A percentile compares a stretch with the other conserved stretches of the same genome.
These are phyloP conservation scores for Physcomitrellopsis africana DNA, from an alignment of 225 moss, liverwort and hornwort genomes.

Conservation along the genomic window DNA sequence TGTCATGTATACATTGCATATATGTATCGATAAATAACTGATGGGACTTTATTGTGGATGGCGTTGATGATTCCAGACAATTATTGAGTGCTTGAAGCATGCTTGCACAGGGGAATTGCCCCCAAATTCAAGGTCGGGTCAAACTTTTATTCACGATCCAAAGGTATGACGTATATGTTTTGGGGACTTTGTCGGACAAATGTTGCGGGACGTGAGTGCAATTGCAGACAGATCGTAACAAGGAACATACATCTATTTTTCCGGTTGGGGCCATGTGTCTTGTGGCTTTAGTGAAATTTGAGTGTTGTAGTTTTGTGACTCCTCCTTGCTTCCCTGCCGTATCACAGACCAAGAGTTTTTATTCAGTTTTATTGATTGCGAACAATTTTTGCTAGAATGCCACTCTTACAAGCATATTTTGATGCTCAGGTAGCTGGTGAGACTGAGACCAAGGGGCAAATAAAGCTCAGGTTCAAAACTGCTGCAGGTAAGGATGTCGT, in stretches of 20 bases:
- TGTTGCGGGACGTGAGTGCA: constrained; percentile 22
- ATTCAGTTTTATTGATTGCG: not conserved
- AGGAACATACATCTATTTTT: constrained; percentile 2
- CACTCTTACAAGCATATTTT: constrained; percentile 24
- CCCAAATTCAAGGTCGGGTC: constrained; percentile 96
- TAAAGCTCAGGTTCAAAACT: constrained; percentile 97
- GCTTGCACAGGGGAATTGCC: constrained; percentile 99
- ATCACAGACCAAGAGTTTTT: not conserved
- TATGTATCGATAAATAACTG: constrained; percentile 4
- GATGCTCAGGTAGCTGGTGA: constrained; percentile 89
- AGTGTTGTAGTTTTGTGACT: constrained; percentile 16
- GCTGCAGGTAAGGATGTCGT: constrained; percentile 97
- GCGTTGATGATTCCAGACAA: constrained; percentile 58
- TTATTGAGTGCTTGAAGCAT: constrained; percentile 98
- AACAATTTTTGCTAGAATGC: constrained; percentile 7
- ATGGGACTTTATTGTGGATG: constrained; percentile 5
- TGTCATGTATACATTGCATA: not conserved
- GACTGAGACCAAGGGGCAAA: constrained; percentile 98
- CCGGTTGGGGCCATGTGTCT: constrained; percentile 8
- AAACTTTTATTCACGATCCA: constrained; percentile 94
- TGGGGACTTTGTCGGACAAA: constrained; percentile 22
- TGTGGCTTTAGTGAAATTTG: constrained; percentile 16
- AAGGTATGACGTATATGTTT: constrained; percentile 59
- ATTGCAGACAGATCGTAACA: not conserved
- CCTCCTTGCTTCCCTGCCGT: not conserved